Base-by-base conservation (phyloP, 192 early-diverging fungal species). In the Coemansia sp. region DNA sequence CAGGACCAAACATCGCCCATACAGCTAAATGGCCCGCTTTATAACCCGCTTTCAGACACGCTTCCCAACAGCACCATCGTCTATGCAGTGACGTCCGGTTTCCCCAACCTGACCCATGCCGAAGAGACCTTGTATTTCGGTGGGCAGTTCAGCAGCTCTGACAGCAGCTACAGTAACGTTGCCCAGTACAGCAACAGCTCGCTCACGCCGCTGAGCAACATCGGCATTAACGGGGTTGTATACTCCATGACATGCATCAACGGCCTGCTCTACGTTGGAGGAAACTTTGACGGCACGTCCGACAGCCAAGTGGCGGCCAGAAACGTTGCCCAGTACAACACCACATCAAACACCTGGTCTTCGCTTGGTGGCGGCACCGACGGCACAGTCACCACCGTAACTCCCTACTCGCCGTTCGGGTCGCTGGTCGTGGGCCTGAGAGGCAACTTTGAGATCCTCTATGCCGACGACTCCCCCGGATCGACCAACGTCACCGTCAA, bases 111-210 rank as follows among this genome's bases (percentile, higher is more conserved):
- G 59, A 67, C 67, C 4, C 41, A 55, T 13, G 58, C 54, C 4
- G 67, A 67, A 3, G 41, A 75, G 55, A 67, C 74, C 29, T 59
- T 88, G 34, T 75, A 78, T 52, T 77, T 92, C 23, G 88, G 86
- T 37, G 90, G 90, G 17, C 67, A 70, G 9, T 92, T 92, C 54
- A 57, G 67, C 20, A 67, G 69, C 50, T 6, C 17, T 14, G 34
- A 67, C 5, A 20, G 52, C 0, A 71, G 64, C 6, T 87, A 81
- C 53, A 62, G 55, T 34, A 89, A 88, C 61, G 75, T 92, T 59
- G 87, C 84, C 3, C 59, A 67, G 50, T 89, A 87, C 70, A 68
- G 83, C 64, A 68, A 61, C 55, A 41, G 45, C 14, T 22, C 36
- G 25, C 19, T 83, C 38, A 19, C 19, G 19, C 48, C 81, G 36